Evolutionary conservation across 345 rosid species (phyloP).

Genomic region (Euphorbia tirucalli): DNA sequence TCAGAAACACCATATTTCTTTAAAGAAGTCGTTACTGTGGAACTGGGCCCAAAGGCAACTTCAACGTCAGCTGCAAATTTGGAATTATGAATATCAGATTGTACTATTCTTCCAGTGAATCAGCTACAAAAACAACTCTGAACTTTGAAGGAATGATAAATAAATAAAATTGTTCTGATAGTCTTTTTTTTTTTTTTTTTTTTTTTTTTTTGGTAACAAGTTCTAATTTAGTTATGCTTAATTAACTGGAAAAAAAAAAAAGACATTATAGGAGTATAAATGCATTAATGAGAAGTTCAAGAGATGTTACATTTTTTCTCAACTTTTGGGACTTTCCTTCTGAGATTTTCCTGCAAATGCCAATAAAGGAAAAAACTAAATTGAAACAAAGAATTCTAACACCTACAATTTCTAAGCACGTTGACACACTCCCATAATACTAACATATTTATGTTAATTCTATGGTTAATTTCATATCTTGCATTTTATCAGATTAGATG

Average conservation of each 20-base stretch:
- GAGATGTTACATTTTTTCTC: conserved; percentile 43
- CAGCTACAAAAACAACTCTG: not conserved
- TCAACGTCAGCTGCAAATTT: conserved; percentile 44
- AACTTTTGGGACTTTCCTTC: conserved; percentile 31
- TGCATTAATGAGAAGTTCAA: not conserved
- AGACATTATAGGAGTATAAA: no score
- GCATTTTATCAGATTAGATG: no score
- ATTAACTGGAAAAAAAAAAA: not conserved
- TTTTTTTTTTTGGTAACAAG: no score
- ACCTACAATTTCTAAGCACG: no score
- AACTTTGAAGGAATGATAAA: no score
- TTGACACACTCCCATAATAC: no score
- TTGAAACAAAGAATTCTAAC: not conserved
- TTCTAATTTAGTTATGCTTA: no score
- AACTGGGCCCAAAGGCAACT: conserved; percentile 49
- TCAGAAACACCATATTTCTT: conserved; percentile 34
- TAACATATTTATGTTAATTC: no score
- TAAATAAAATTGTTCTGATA: no score
- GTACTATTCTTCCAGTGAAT: not conserved
- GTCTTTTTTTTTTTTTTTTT: no score
- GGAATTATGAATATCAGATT: conserved; percentile 14
- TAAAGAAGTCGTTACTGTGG: conserved; percentile 34
- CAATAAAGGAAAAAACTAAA: conserved; percentile 13
- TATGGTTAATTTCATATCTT: no score
- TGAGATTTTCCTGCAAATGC: conserved; percentile 43